These are phyloP conservation scores for Yarrowia phangngaensis DNA, from an alignment of 805 yeast species.

Conservation along the genomic window DNA sequence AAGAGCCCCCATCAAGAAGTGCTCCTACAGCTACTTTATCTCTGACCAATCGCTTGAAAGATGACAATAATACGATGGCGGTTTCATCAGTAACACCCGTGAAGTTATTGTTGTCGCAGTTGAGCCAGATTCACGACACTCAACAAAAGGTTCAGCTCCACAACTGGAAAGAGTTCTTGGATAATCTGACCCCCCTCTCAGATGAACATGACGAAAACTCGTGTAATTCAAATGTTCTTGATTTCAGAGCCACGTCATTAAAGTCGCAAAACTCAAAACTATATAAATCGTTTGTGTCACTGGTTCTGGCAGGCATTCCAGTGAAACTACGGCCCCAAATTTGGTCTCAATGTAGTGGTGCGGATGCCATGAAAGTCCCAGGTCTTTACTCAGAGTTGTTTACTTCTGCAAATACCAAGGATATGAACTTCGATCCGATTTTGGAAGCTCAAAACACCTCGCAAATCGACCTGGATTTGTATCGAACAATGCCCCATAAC, in stretches of 20 bases:
- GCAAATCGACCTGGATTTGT: conserved; percentile 53
- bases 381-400: conserved; percentile 45
- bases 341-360: conserved; percentile 57
- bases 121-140: conserved; percentile 47
- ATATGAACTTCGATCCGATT: conserved; percentile 24
- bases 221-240: conserved; percentile 39
- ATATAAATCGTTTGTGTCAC: conserved; percentile 31
- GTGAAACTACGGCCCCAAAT: conserved; percentile 46
- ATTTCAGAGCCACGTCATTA: conserved; percentile 40
- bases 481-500: conserved; percentile 54
- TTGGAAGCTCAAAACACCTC: conserved; percentile 39
- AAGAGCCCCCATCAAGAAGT: conserved; percentile 1
- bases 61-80: conserved; percentile 1
- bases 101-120: conserved; percentile 39
- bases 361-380: conserved; percentile 44
- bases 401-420: conserved; percentile 25
- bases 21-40: conserved; percentile 13
- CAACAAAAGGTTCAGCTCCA: conserved; percentile 42
- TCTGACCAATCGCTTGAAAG: background rate
- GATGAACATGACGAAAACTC: conserved; percentile 29
- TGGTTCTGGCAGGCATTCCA: conserved; percentile 50
- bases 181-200: conserved; percentile 34
- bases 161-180: conserved; percentile 48
- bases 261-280: conserved; percentile 7
- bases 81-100: conserved; percentile 28